Base-by-base conservation (phyloP, 1,139 yeast genomes). In the Scheffersomyces titani region DNA sequence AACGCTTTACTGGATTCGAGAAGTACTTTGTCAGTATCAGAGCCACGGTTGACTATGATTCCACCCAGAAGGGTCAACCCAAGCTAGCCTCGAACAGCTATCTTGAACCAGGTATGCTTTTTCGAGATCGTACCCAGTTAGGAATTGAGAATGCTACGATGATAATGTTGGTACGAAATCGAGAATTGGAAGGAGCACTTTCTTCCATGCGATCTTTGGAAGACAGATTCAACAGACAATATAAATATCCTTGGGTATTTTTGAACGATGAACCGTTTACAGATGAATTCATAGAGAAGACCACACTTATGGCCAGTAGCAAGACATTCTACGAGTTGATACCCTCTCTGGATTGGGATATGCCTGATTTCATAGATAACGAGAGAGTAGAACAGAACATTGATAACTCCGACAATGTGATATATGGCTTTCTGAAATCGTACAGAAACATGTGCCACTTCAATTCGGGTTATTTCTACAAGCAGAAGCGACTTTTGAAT, bases 251-350 rank as follows among this genome's bases (percentile, higher is more conserved):
- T 0, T 76, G 84, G 81, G 79, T 80, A 5, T 79, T 80, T 54
- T 62, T 78, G 53, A 77, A 78, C 60, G 84, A 80, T 51, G 82
- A 68, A 9, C 81, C 82, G 3, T 78, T 79, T 59, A 70, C 63
- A 24, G 72, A 70, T 19, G 81, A 74, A 20, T 79, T 79, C 62
- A 78, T 72, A 20, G 81, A 77, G 54, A 69, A 84, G 62, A 92
- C 98, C 0, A 77, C 88, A 0, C 81, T 90, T 36, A 90, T 93
- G 97, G 97, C 93, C 0, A 88, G 93, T 58, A 96, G 97, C 0
- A 71, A 82, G 52, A 86, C 93, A 1, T 80, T 58, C 60, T 77
- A 80, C 61, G 84, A 80, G 58, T 66, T 80, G 51, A 75, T 80
- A 2, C 83, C 84, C 0, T 61, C 57, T 40, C 70, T 66, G 20